Evolutionary conservation across 1,284 basidiomycete genomes (phyloP).

Genomic region (Phylloboletellus chloephorus): DNA sequence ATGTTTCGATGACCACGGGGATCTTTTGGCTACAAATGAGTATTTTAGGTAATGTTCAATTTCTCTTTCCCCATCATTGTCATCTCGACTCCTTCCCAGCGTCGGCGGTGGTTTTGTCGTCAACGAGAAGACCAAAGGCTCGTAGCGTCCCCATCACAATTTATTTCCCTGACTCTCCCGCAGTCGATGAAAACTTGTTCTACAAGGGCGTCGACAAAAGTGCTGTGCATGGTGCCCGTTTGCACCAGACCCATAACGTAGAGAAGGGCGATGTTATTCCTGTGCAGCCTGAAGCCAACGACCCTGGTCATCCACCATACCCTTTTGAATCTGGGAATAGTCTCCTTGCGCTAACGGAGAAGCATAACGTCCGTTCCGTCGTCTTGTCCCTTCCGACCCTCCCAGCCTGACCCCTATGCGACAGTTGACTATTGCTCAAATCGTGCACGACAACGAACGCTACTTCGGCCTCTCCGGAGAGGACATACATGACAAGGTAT

Average conservation of each 20-base stretch:
- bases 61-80: not conserved
- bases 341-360: slow-evolving; percentile 71
- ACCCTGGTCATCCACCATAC: slow-evolving; percentile 63
- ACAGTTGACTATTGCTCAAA: slow-evolving; percentile 88
- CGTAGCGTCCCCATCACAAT: not conserved
- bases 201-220: slow-evolving; percentile 92
- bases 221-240: slow-evolving; percentile 70
- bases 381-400: not conserved
- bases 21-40: slow-evolving; percentile 90
- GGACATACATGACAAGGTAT: slow-evolving; percentile 74
- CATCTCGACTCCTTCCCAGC: slow-evolving; percentile 33
- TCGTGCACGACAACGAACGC: slow-evolving; percentile 93
- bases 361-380: slow-evolving; percentile 66
- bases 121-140: slow-evolving; percentile 81
- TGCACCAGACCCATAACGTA: slow-evolving; percentile 62
- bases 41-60: slow-evolving; percentile 63
- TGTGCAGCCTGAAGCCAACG: slow-evolving; percentile 22
- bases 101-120: slow-evolving; percentile 91
- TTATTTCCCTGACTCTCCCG: slow-evolving; percentile 6
- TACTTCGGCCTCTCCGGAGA: slow-evolving; percentile 70
- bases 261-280: slow-evolving; percentile 20
- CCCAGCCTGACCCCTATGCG: slow-evolving; percentile 8
- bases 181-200: slow-evolving; percentile 90
- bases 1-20: slow-evolving; percentile 75
- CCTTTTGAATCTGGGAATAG: slow-evolving; percentile 80